Evolutionary conservation across 495 filamentous ascomycete genomes (phyloP).

Genomic region (Aspergillus bertholletiae): DNA sequence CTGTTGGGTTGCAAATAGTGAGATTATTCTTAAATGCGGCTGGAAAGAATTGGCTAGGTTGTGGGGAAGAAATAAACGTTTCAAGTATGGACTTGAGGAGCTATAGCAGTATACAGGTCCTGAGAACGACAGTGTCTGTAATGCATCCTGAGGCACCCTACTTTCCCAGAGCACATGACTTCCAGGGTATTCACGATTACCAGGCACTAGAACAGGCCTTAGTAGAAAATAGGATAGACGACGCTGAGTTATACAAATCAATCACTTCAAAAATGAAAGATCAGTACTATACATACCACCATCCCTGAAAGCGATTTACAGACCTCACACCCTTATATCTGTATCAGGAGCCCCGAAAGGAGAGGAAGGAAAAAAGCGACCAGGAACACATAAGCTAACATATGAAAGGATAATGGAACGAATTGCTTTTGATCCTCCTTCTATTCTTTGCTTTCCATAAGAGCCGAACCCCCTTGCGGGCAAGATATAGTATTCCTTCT

Average conservation of each 20-base stretch:
- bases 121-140: not conserved
- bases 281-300: not conserved
- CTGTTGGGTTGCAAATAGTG: not conserved
- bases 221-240: not conserved
- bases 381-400: too few species aligned
- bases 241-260: not conserved
- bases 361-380: not conserved
- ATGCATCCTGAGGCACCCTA: not conserved
- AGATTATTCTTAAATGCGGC: not conserved
- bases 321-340: not conserved
- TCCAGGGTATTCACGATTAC: not conserved
- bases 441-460: slow-evolving; percentile 7
- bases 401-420: not conserved
- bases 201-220: not conserved
- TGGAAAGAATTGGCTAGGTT: not conserved
- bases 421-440: slow-evolving; percentile 3
- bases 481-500: not conserved
- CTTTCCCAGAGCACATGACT: not conserved
- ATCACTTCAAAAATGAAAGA: not conserved
- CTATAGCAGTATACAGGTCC: not conserved
- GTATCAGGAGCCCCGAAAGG: not conserved
- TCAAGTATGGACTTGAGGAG: too few species aligned
- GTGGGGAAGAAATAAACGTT: not conserved
- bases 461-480: slow-evolving; percentile 1
- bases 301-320: not conserved